Percentiles rank a stretch among this genome's conserved stretches.
phyloP scores from a whole-genome alignment of 805 yeast genomes.

The Saccharomyces mikatae region DNA sequence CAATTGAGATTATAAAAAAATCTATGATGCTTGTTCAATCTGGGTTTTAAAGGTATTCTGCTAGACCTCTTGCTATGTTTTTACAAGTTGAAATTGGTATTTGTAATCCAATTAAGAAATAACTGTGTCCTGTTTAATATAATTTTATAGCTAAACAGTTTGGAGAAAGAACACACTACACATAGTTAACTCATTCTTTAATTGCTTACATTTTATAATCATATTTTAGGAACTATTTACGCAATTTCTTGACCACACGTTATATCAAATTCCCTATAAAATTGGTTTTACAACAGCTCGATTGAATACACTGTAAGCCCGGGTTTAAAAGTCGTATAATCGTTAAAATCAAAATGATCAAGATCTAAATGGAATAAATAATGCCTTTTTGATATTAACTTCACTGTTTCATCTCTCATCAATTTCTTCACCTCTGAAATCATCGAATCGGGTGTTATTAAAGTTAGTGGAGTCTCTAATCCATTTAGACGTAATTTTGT shows the following conservation, averaged over 20 bases:
- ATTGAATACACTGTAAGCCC: constrained; percentile 51
- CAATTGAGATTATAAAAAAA: too few species aligned
- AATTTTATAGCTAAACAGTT: too few species aligned
- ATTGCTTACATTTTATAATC: too few species aligned
- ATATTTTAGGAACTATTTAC: too few species aligned
- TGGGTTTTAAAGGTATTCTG: too few species aligned
- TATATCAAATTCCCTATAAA: not conserved
- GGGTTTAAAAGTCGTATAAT: constrained; percentile 43
- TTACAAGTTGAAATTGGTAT: too few species aligned
- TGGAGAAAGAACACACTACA: too few species aligned
- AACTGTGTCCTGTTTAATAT: too few species aligned
- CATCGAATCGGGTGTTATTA: constrained; percentile 20
- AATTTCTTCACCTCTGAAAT: constrained; percentile 2
- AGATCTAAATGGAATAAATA: constrained; percentile 52
- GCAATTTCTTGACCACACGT: not conserved
- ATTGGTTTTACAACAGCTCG: not conserved
- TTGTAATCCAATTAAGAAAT: too few species aligned
- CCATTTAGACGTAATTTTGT: not conserved
- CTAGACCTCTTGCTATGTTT: too few species aligned
- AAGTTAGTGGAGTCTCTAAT: not conserved
- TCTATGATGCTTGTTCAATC: too few species aligned
- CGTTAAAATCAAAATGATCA: constrained; percentile 59
- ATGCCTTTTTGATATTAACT: constrained; percentile 28
- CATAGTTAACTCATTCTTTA: too few species aligned
- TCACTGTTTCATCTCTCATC: not conserved